phyloP scores from a whole-genome alignment of 306 rosid genomes.

The Dryas drummondii region DNA sequence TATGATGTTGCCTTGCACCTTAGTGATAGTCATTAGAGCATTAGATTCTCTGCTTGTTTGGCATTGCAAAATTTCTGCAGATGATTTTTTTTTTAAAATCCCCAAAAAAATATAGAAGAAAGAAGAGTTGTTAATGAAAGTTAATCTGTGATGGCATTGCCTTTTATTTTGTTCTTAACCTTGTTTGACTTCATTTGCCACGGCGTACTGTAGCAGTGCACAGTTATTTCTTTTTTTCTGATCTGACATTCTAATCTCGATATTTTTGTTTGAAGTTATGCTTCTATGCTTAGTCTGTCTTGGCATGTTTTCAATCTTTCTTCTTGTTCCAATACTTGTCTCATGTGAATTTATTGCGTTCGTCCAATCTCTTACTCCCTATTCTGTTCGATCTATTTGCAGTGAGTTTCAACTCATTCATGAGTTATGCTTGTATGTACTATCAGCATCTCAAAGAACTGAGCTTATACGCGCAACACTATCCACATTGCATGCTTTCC shows the following conservation, averaged over 20 bases:
- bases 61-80: not conserved
- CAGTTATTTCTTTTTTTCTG: no score
- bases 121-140: no score
- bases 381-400: conserved; percentile 43
- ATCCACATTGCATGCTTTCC: conserved; percentile 93
- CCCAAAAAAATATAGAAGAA: not conserved
- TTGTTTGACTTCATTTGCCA: not conserved
- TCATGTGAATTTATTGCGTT: not conserved
- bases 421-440: conserved; percentile 91
- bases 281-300: not conserved
- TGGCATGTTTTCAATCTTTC: not conserved
- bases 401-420: conserved; percentile 99
- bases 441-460: conserved; percentile 88
- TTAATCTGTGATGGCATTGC: no score
- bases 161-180: no score
- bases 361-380: conserved; percentile 21
- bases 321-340: not conserved
- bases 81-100: not conserved
- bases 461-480: conserved; percentile 92
- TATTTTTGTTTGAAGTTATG: not conserved
- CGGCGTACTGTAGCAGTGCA: no score
- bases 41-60: not conserved
- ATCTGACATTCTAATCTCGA: no score
- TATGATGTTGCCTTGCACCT: not conserved
- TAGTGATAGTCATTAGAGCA: not conserved